phyloP scores from a whole-genome alignment of 441 rosid species.

The Bruguiera hainesii region DNA sequence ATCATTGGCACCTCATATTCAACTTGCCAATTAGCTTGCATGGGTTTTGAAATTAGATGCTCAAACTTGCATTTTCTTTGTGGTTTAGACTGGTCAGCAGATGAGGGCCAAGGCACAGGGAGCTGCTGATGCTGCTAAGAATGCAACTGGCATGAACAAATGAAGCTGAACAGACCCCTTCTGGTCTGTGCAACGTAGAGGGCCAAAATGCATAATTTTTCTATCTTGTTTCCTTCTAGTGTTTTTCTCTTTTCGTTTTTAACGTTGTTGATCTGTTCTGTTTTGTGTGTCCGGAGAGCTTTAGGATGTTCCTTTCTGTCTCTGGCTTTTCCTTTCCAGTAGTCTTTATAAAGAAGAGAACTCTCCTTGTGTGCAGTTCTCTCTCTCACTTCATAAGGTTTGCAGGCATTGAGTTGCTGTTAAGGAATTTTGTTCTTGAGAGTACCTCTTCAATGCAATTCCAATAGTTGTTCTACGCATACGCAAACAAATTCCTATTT shows the following conservation, averaged over 20 bases:
- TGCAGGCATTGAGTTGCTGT: background rate
- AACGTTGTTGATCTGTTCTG: background rate
- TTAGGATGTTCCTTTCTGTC: background rate
- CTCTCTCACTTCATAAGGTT: background rate
- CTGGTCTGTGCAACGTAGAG: background rate
- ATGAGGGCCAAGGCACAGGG: constrained; percentile 52
- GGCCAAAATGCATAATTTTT: background rate
- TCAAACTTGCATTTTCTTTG: background rate
- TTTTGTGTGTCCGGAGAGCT: background rate
- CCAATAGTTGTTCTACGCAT: no score
- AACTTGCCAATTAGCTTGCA: no score
- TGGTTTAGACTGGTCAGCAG: constrained; percentile 52
- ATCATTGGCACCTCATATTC: no score
- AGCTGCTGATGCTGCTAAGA: constrained; percentile 61
- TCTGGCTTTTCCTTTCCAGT: no score
- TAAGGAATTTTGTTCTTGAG: background rate
- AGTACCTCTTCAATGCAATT: no score
- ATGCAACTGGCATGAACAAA: constrained; percentile 72
- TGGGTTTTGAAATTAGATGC: no score
- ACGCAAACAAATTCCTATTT: no score
- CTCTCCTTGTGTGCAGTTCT: background rate
- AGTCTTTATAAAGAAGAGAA: background rate
- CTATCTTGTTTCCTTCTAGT: background rate
- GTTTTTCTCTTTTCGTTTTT: background rate
- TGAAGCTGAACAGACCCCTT: constrained; percentile 24